These are phyloP conservation scores for Dissophora ornata DNA, from an alignment of 192 early-diverging fungal genomes.

Conservation along the genomic window DNA sequence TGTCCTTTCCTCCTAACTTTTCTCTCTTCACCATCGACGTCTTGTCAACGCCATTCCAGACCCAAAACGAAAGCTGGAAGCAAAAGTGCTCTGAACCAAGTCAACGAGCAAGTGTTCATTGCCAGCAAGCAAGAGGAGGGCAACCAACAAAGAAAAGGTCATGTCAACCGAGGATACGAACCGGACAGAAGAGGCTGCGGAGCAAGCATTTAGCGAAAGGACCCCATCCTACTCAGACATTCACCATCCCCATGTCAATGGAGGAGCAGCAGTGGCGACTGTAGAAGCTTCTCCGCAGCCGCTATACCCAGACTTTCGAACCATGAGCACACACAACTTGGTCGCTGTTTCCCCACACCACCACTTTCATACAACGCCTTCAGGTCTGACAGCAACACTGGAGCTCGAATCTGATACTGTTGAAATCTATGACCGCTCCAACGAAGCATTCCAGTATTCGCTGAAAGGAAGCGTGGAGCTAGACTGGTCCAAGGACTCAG, in stretches of 20 bases:
- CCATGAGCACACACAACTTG: constrained; percentile 5
- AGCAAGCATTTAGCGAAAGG: constrained; percentile 1
- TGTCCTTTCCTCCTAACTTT: too few species aligned
- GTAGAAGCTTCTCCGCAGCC: constrained; percentile 4
- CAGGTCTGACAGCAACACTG: constrained; percentile 18
- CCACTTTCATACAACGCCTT: constrained; percentile 3
- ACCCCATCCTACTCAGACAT: constrained; percentile 41
- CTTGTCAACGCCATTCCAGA: too few species aligned
- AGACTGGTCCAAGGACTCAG: constrained; percentile 20
- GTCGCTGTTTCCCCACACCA: constrained; percentile 1
- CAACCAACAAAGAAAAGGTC: neutral
- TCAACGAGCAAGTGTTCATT: too few species aligned
- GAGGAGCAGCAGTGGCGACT: neutral
- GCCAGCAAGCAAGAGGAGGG: neutral
- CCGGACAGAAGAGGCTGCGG: constrained; percentile 10
- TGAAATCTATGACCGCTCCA: constrained; percentile 51
- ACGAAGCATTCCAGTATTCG: constrained; percentile 43
- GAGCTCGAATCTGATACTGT: constrained; percentile 44
- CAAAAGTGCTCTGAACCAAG: too few species aligned
- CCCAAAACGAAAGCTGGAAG: too few species aligned
- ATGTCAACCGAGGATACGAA: neutral
- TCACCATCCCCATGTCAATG: constrained; percentile 1
- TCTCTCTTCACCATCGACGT: too few species aligned
- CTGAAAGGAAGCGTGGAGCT: constrained; percentile 43
- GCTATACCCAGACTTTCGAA: constrained; percentile 6